These are phyloP conservation scores for Penicillium lividum DNA, from an alignment of 495 filamentous ascomycete species.

Conservation along the genomic window DNA sequence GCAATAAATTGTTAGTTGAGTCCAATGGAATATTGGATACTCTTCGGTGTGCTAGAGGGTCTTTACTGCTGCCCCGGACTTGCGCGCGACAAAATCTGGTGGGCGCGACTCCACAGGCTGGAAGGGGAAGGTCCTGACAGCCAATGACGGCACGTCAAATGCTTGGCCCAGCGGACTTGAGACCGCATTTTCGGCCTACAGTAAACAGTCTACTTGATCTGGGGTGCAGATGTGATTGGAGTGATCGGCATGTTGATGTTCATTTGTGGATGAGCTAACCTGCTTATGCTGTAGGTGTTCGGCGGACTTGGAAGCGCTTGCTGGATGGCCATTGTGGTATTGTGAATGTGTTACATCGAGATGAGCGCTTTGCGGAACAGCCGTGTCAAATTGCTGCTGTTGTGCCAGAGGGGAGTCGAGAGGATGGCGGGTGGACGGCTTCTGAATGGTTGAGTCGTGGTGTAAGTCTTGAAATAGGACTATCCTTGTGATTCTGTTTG, in stretches of 20 bases:
- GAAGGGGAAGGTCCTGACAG: slow-evolving; percentile 31
- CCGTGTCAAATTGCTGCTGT: slow-evolving; percentile 83
- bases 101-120: slow-evolving; percentile 18
- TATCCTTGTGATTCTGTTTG: neutral
- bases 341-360: slow-evolving; percentile 61
- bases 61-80: slow-evolving; percentile 18
- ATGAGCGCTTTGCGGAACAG: slow-evolving; percentile 63
- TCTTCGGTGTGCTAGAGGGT: neutral
- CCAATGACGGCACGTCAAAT: slow-evolving; percentile 25
- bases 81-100: slow-evolving; percentile 8
- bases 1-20: neutral
- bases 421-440: slow-evolving; percentile 66
- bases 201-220: neutral
- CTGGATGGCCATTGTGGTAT: slow-evolving; percentile 79
- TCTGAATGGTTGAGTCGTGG: slow-evolving; percentile 72
- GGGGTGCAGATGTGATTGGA: neutral
- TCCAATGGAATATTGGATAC: neutral
- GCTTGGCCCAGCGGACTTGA: slow-evolving; percentile 8
- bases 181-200: slow-evolving; percentile 1
- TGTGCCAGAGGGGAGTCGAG: slow-evolving; percentile 63
- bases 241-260: neutral
- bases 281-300: slow-evolving; percentile 54
- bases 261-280: neutral
- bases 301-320: slow-evolving; percentile 77
- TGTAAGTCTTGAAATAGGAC: slow-evolving; percentile 31